Base-by-base conservation (phyloP, 495 filamentous ascomycete species). In the Aspergillus nanangensis region DNA sequence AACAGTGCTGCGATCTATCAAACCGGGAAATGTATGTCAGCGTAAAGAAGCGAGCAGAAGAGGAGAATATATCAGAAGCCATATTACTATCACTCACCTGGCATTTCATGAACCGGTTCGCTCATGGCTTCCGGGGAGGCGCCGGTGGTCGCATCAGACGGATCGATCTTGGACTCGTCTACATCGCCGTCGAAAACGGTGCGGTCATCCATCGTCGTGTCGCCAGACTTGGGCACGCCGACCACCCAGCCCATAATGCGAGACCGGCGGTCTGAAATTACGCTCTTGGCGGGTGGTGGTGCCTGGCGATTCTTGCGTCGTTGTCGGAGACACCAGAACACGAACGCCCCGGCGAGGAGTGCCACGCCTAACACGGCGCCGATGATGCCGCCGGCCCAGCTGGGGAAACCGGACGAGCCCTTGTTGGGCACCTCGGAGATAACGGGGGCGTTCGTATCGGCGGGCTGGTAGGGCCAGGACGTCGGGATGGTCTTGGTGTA, bases 291-390 rank as follows among this genome's bases (percentile, higher is more conserved):
- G n/a, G 25, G 25, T 29, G 5, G 25, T 5, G 25, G 11, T 5
- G 25, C 25, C 25, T 29, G 25, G 25, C 11, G 25, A n/a, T n/a
- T n/a, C 14, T 36, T 17, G 13, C 21, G 38, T n/a, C 74, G 72
- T 10, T 80, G 69, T 47, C 71, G 84, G 10, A 84, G 67, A 3
- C 86, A 58, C 39, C 81, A 69, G 13, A 63, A 61, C 3, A 77
- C 71, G 18, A 69, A 66, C 4, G 79, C 55, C 17, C 73, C 73
- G 15, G 74, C 73, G 15, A 87, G 45, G 40, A 82, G 67, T 24
- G 85, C 57, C 2, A 88, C 66, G 8, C 83, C 83, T 1, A 83
- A 63, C 1, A 88, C 72, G 4, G 84, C 81, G 4, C 83, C 86
- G 14, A 90, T 69, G 2, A 88, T 76, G 2, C 83, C 81, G 0